phyloP scores from a whole-genome alignment of 768 basidiomycete genomes.

The Panaeolus papilionaceus region DNA sequence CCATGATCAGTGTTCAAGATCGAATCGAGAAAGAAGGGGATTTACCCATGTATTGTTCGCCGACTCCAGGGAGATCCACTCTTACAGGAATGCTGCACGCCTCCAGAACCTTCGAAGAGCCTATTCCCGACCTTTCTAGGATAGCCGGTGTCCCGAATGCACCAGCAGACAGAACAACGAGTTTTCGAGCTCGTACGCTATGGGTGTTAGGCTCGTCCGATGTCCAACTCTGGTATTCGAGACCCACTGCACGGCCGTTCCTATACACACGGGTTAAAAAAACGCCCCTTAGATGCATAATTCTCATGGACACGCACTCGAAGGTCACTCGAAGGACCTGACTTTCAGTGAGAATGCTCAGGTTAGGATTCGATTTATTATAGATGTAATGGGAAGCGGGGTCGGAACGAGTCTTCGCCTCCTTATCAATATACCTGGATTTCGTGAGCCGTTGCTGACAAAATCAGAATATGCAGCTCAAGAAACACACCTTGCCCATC shows the following conservation, averaged over 20 bases:
- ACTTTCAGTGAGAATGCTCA: conserved; percentile 45
- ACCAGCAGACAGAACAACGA: conserved; percentile 58
- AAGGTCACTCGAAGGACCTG: conserved; percentile 56
- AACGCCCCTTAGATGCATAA: too few relatives aligned
- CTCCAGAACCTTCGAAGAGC: conserved; percentile 53
- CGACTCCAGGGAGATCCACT: conserved; percentile 80
- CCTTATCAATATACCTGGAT: conserved; percentile 57
- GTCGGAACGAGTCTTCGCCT: conserved; percentile 63
- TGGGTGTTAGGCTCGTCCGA: conserved; percentile 28
- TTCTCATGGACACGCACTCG: conserved; percentile 40
- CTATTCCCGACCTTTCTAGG: conserved; percentile 66
- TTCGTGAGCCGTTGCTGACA: not conserved
- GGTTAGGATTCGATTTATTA: conserved; percentile 49
- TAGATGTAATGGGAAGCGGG: conserved; percentile 59
- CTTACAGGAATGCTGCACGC: conserved; percentile 52
- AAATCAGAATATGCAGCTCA: too few relatives aligned
- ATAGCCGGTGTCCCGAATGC: conserved; percentile 63
- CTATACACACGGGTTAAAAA: conserved; percentile 28
- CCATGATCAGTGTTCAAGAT: not conserved
- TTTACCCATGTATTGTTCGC: conserved; percentile 67
- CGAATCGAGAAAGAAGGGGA: not conserved
- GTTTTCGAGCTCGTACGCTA: conserved; percentile 35
- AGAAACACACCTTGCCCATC: conserved; percentile 56
- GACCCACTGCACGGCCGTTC: conserved; percentile 49
- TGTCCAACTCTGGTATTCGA: conserved; percentile 51